A percentile compares a stretch with the other conserved stretches of the same genome.
phyloP scores from a whole-genome alignment of 768 basidiomycete genomes.

The Mycena pura region DNA sequence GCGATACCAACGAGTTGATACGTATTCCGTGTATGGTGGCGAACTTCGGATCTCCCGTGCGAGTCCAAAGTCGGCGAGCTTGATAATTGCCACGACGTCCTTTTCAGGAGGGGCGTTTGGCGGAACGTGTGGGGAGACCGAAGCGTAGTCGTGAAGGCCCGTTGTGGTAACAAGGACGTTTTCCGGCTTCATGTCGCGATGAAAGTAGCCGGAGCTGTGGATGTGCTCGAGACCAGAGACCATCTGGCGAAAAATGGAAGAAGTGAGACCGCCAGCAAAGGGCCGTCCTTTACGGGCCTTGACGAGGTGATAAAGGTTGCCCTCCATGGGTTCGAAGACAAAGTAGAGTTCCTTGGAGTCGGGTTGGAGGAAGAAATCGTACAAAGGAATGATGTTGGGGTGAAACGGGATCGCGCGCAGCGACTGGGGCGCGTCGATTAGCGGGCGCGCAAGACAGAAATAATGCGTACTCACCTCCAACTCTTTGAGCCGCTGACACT shows the following conservation, averaged over 20 bases:
- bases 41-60: conserved; percentile 86
- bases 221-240: conserved; percentile 91
- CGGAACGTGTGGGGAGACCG: conserved; percentile 72
- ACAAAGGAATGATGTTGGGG: conserved; percentile 96
- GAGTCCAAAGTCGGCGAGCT: conserved; percentile 97
- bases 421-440: conserved; percentile 61
- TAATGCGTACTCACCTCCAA: conserved; percentile 71
- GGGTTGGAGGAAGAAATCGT: conserved; percentile 99
- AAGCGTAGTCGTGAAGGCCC: conserved; percentile 89
- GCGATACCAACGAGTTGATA: conserved; percentile 99
- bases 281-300: conserved; percentile 94
- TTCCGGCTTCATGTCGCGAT: conserved; percentile 99
- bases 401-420: conserved; percentile 94
- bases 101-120: conserved; percentile 76
- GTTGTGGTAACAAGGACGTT: conserved; percentile 98
- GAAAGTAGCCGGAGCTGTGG: conserved; percentile 92
- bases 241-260: conserved; percentile 93
- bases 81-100: conserved; percentile 96
- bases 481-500: conserved; percentile 94
- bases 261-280: conserved; percentile 95
- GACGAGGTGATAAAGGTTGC: conserved; percentile 98
- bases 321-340: conserved; percentile 99
- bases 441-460: conserved; percentile 21
- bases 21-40: conserved; percentile 98
- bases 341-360: conserved; percentile 96